Percentiles rank a stretch among this genome's conserved stretches.
Evolutionary conservation across 169 alveolate species (phyloP).

Genomic region (Eimeria praecox): DNA sequence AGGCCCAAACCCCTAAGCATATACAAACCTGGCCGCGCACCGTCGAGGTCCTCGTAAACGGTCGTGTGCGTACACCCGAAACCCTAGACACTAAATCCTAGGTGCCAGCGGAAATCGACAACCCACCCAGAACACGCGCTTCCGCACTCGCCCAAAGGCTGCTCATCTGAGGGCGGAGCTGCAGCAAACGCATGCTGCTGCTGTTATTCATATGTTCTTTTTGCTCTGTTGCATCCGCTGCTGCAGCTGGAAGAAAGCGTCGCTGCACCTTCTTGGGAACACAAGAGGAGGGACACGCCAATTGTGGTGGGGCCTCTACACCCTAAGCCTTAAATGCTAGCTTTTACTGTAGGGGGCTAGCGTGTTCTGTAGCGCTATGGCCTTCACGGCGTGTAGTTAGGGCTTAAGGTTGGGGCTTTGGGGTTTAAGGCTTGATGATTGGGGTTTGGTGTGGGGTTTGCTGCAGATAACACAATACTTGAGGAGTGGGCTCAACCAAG

Average conservation of each 20-base stretch:
- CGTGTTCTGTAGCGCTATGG: background rate
- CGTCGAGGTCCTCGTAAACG: conserved; percentile 54
- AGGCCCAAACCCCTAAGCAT: conserved; percentile 58
- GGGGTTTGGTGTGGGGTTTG: background rate
- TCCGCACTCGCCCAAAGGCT: background rate
- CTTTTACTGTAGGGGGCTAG: background rate
- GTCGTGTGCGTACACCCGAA: conserved; percentile 51
- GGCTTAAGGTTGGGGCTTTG: background rate
- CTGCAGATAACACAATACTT: conserved; percentile 3
- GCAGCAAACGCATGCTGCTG: background rate
- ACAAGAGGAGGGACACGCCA: conserved; percentile 92
- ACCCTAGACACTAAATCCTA: background rate
- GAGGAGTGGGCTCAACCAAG: conserved; percentile 6
- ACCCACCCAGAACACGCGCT: background rate
- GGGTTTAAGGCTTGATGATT: background rate
- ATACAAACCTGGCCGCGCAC: conserved; percentile 77
- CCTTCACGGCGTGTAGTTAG: background rate
- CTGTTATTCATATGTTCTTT: background rate
- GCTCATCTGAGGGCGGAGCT: background rate
- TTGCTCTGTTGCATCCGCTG: background rate
- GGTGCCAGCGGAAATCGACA: background rate
- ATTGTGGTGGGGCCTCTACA: conserved; percentile 81
- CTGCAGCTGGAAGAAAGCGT: conserved; percentile 83
- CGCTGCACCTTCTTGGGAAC: conserved; percentile 93
- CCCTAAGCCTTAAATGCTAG: background rate